phyloP scores from a whole-genome alignment of 192 early-diverging fungal species.

The Umbelopsis sp. region DNA sequence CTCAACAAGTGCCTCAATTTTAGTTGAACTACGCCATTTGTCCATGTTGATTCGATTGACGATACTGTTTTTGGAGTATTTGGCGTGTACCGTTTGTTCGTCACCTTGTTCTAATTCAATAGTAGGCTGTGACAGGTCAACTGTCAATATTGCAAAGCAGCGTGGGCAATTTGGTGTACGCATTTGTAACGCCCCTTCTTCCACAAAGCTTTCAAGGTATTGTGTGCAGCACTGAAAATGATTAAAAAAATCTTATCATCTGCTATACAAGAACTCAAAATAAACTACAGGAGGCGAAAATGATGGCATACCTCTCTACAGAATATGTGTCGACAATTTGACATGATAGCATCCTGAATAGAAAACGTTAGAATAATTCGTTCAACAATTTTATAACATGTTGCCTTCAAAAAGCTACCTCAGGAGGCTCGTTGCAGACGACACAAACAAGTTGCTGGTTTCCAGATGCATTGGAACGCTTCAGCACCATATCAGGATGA shows the following conservation, averaged over 20 bases:
- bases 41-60: slow-evolving; percentile 90
- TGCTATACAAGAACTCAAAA: too few species aligned
- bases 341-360: slow-evolving; percentile 81
- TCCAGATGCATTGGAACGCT: slow-evolving; percentile 49
- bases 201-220: slow-evolving; percentile 37
- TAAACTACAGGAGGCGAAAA: slow-evolving; percentile 41
- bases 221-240: slow-evolving; percentile 31
- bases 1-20: slow-evolving; percentile 93
- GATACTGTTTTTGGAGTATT: slow-evolving; percentile 69
- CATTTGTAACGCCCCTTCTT: slow-evolving; percentile 20
- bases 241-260: too few species aligned
- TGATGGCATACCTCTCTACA: slow-evolving; percentile 86
- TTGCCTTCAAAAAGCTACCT: slow-evolving; percentile 30
- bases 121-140: slow-evolving; percentile 71
- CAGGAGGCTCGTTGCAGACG: slow-evolving; percentile 75
- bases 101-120: slow-evolving; percentile 44
- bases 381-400: too few species aligned
- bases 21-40: slow-evolving; percentile 87
- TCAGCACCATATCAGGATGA: slow-evolving; percentile 82
- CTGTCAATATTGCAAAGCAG: slow-evolving; percentile 73
- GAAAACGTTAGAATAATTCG: background rate
- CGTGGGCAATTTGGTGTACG: slow-evolving; percentile 70
- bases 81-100: slow-evolving; percentile 32
- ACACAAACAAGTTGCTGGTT: slow-evolving; percentile 80
- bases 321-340: slow-evolving; percentile 88